Base-by-base conservation (phyloP, 768 basidiomycete genomes). In the Chalciporus chontae region DNA sequence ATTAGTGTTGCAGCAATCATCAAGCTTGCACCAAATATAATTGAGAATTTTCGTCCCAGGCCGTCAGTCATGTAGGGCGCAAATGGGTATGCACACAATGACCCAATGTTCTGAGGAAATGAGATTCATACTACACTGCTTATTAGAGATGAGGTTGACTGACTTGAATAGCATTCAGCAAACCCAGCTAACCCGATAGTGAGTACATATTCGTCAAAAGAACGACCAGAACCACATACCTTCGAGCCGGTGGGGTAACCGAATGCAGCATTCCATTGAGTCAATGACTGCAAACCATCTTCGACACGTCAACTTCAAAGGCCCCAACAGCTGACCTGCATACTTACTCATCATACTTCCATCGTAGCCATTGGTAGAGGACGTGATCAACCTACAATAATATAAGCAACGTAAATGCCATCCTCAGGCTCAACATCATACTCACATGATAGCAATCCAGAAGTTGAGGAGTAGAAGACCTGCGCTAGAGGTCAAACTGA, bases 401-500 rank as follows among this genome's bases (percentile, higher is more conserved):
- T 3, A 27, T 54, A 14, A 54, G 40, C 8, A 19, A 32, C 18
- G n/a, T 2, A 11, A 10, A 5, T 15, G 24, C 18, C 21, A 11
- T 24, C 23, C 8, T 41, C n/a, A n/a, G n/a, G n/a, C n/a, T n/a
- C 29, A 3, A 7, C 21, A 21, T 40, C 29, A n/a, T 24, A 67
- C 79, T 50, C 51, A 79, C 79, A 84, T 72, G 24, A 85, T 69
- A 36, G 80, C 66, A 53, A 85, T 80, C 84, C 85, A 86, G 34
- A 68, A 75, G 62, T 87, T 80, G 48, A 85, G 77, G 38, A 65
- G 55, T 48, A 84, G 77, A 59, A 85, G 64, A 53, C 58, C 83
- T 83, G 37, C 31, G 24, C 47, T 24, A 27, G 24, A 8, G 14
- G 34, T 50, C 29, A 45, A 40, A 13, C 7, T 17, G 24, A 40